A percentile compares a stretch with the other conserved stretches of the same genome.
These are phyloP conservation scores for Brassica napus DNA, from an alignment of 345 rosid genomes.

Conservation along the genomic window Da-Ae NC_063442.1:5725501-5726000, in stretches of 20 bases:
- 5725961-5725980: no score
- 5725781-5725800: slow-evolving; percentile 37
- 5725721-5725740: slow-evolving; percentile 83
- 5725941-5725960: no score
- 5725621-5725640: not conserved
- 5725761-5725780: slow-evolving; percentile 67
- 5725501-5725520: not conserved
- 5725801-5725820: not conserved
- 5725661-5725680: not conserved
- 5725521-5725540: slow-evolving; percentile 24
- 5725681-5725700: not conserved
- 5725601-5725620: slow-evolving; percentile 44
- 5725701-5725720: slow-evolving; percentile 68
- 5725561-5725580: slow-evolving; percentile 68
- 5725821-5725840: not conserved
- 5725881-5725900: no score
- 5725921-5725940: no score
- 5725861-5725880: no score
- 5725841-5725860: no score
- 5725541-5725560: slow-evolving; percentile 71
- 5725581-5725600: slow-evolving; percentile 85
- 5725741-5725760: slow-evolving; percentile 82
- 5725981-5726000: no score
- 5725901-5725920: slow-evolving; percentile 1
- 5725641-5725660: slow-evolving; percentile 1